A percentile compares a stretch with the other conserved stretches of the same genome.
These are phyloP conservation scores for Pythium sp. DNA, from an alignment of 352 stramenopile genomes.

Conservation along the genomic window DNA sequence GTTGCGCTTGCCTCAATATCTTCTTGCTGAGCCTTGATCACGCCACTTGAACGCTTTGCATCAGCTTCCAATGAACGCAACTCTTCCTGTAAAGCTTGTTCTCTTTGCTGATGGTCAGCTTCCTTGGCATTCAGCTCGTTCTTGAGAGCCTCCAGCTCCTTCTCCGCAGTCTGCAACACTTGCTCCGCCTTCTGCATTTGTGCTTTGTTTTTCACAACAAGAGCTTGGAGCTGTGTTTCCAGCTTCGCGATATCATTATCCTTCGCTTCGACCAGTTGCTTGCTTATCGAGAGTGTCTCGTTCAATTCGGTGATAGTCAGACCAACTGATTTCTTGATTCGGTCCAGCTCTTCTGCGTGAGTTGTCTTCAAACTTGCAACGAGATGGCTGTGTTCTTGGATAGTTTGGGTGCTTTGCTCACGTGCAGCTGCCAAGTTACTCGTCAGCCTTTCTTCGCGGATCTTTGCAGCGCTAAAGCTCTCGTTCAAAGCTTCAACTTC, in stretches of 20 bases:
- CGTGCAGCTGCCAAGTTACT: not conserved
- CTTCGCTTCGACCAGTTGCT: not conserved
- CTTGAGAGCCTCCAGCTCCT: constrained; percentile 10
- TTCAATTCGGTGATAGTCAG: not conserved
- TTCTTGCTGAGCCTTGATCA: constrained; percentile 3
- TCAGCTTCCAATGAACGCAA: constrained; percentile 9
- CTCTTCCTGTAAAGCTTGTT: constrained; percentile 1
- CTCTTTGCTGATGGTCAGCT: not conserved
- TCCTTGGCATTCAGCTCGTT: constrained; percentile 1
- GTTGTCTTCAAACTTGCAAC: constrained; percentile 12
- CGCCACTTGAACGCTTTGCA: not conserved
- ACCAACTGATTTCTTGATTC: constrained; percentile 13
- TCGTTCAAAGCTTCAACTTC: constrained; percentile 1
- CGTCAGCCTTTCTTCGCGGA: constrained; percentile 1
- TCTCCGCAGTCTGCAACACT: not conserved
- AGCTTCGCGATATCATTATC: constrained; percentile 16
- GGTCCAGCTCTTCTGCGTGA: constrained; percentile 15
- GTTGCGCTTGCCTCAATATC: not conserved
- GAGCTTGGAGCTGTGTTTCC: not conserved
- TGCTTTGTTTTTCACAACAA: not conserved
- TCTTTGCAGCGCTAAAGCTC: not conserved
- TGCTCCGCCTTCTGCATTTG: not conserved
- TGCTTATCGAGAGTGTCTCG: not conserved
- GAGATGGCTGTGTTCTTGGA: not conserved
- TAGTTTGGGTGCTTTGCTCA: not conserved